These are phyloP conservation scores for Plasmodium billcollinsi DNA, from an alignment of 169 alveolate species.

Conservation along the genomic window DNA sequence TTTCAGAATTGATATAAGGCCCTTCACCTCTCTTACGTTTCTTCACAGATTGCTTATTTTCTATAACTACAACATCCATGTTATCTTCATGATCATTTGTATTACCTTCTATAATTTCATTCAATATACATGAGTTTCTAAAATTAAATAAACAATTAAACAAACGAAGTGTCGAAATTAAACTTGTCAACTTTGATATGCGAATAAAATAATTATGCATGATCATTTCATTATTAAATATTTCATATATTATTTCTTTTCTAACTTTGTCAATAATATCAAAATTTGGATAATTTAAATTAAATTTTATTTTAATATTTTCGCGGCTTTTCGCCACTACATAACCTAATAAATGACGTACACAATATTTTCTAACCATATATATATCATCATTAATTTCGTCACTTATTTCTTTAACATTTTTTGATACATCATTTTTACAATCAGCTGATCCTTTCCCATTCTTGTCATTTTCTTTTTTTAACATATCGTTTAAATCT, in stretches of 20 bases:
- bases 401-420: conserved; percentile 6
- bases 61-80: neutral
- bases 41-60: neutral
- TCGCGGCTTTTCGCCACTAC: conserved; percentile 38
- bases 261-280: conserved; percentile 64
- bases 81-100: neutral
- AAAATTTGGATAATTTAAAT: conserved; percentile 44
- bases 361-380: conserved; percentile 73
- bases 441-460: neutral
- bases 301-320: conserved; percentile 49
- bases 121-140: conserved; percentile 26
- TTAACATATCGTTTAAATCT: neutral
- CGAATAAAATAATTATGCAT: conserved; percentile 13
- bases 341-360: conserved; percentile 72
- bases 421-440: neutral
- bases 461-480: neutral
- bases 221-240: conserved; percentile 9
- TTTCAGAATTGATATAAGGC: neutral
- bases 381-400: conserved; percentile 48
- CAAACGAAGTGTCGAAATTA: conserved; percentile 20
- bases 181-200: conserved; percentile 41
- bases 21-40: neutral
- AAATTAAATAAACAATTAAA: conserved; percentile 62
- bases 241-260: conserved; percentile 50
- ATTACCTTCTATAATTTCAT: conserved; percentile 31